Evolutionary conservation across 192 early-diverging fungal genomes (phyloP).

Genomic region (Podila horticola): DNA sequence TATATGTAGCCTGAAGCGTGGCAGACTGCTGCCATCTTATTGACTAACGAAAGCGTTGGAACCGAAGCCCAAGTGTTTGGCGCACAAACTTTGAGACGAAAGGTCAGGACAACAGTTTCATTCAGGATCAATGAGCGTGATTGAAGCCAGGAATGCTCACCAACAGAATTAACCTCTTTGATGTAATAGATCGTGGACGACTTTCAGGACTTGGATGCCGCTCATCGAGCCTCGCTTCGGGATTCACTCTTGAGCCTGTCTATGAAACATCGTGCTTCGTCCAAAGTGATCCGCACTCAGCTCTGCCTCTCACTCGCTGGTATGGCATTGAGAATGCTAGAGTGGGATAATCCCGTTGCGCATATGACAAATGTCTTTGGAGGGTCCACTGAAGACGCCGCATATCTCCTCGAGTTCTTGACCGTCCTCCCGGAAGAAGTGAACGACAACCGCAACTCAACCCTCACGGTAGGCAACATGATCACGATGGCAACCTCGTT

Average conservation of each 20-base stretch:
- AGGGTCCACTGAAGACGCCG: constrained; percentile 66
- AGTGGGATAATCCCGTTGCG: constrained; percentile 85
- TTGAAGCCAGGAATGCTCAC: neutral
- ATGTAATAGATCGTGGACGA: constrained; percentile 78
- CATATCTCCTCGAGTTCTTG: constrained; percentile 82
- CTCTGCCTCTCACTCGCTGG: constrained; percentile 87
- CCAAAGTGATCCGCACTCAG: constrained; percentile 79
- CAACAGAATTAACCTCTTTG: neutral
- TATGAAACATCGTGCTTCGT: constrained; percentile 61
- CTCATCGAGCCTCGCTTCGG: constrained; percentile 71
- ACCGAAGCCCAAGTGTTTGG: constrained; percentile 84
- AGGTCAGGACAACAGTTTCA: constrained; percentile 57
- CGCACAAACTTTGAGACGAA: constrained; percentile 93
- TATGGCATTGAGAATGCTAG: constrained; percentile 79
- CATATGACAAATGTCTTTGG: constrained; percentile 80
- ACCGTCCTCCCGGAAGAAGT: constrained; percentile 91
- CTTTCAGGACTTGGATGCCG: constrained; percentile 75
- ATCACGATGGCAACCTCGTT: neutral
- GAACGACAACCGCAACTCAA: constrained; percentile 68
- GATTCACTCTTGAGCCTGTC: constrained; percentile 84
- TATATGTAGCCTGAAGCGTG: constrained; percentile 79
- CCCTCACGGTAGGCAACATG: constrained; percentile 63
- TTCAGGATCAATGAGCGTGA: neutral
- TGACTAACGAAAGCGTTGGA: constrained; percentile 65
- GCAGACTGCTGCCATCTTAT: constrained; percentile 79